phyloP scores from a whole-genome alignment of 2,329 filamentous ascomycete genomes.

The Neobulgaria alba region DNA sequence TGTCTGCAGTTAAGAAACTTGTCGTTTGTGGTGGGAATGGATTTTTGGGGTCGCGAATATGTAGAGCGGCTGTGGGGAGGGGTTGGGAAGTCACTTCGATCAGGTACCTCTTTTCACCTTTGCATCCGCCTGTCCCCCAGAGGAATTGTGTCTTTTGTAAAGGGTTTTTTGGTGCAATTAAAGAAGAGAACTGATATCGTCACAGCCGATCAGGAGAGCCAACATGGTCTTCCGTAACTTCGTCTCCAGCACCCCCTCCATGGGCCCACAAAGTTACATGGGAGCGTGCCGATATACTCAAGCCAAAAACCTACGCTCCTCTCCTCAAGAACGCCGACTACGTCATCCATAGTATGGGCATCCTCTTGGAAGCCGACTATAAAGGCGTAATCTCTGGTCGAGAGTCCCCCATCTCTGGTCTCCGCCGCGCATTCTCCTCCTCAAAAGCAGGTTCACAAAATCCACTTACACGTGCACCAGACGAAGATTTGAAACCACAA shows the following conservation, averaged over 20 bases:
- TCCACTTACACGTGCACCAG: conserved; percentile 54
- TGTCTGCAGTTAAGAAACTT: conserved; percentile 54
- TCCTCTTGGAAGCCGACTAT: conserved; percentile 95
- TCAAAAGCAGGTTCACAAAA: conserved; percentile 57
- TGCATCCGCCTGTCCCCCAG: conserved; percentile 1
- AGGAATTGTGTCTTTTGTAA: too few relatives aligned
- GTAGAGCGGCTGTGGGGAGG: conserved; percentile 74
- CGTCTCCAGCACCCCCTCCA: conserved; percentile 54
- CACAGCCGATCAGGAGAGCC: conserved; percentile 82
- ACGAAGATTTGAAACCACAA: conserved; percentile 53
- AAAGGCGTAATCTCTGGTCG: conserved; percentile 80
- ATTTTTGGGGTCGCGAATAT: conserved; percentile 83
- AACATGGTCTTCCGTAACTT: conserved; percentile 72
- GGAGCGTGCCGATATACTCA: conserved; percentile 82
- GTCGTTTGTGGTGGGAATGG: conserved; percentile 92
- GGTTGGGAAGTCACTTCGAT: conserved; percentile 92
- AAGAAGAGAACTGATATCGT: conserved; percentile 3
- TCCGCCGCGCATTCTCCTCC: conserved; percentile 69
- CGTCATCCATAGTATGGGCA: conserved; percentile 92
- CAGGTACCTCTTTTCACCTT: conserved; percentile 52
- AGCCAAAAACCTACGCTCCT: conserved; percentile 68
- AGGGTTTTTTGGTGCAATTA: too few relatives aligned
- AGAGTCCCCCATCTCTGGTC: conserved; percentile 70
- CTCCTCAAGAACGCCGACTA: conserved; percentile 71
- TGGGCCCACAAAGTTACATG: conserved; percentile 82